Base-by-base conservation (phyloP, 2,329 filamentous ascomycete species). In the Monosporascus sp. region DNA sequence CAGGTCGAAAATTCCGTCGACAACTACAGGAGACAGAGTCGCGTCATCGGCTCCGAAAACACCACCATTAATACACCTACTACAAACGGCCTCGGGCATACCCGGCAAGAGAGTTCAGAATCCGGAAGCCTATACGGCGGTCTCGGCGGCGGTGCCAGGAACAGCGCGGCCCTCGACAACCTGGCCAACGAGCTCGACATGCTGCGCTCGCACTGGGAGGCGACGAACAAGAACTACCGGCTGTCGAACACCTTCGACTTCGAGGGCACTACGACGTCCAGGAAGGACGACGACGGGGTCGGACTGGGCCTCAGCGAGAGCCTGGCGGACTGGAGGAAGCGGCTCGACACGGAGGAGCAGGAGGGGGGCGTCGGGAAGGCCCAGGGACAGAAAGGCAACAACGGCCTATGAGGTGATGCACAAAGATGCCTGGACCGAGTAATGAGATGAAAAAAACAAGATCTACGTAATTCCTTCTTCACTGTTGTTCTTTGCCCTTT, bases 1-100 rank as follows among this genome's bases (percentile, higher is more conserved):
- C 93, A 97, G 67, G 92, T 99, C 38, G 93, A 96, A 71, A 85
- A 86, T 41, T 96, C 91, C 4, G 94, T 99, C 17, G 92, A 94
- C 72, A 96, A 90, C 69, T 97, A 97, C 71, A 88, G 94, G 52
- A 88, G 94, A 41, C 91, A 82, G 55, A 86, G 83, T 62, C 80
- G 86, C 40, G 77, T 78, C 65, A 77, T 78, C 65, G 80, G 72
- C 47, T 81, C 76, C 46, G 83, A 75, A 53, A 73, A 76, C 58
- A 62, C 52, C 57, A 69, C 48, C 70, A 74, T 50, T 64, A 71
- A 31, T 63, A 68, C 50, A 65, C 70, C 63, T 6, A 63, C 50
- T 40, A 49, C 57, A 19, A 76, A 67, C 53, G 67, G 65, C 48
- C 53, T 71, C 22, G 73, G 74, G 14, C 80, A 83, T 62, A 61